These are phyloP conservation scores for Kluyveromyces sp. DNA, from an alignment of 1,139 yeast species.

Conservation along the genomic window DNA sequence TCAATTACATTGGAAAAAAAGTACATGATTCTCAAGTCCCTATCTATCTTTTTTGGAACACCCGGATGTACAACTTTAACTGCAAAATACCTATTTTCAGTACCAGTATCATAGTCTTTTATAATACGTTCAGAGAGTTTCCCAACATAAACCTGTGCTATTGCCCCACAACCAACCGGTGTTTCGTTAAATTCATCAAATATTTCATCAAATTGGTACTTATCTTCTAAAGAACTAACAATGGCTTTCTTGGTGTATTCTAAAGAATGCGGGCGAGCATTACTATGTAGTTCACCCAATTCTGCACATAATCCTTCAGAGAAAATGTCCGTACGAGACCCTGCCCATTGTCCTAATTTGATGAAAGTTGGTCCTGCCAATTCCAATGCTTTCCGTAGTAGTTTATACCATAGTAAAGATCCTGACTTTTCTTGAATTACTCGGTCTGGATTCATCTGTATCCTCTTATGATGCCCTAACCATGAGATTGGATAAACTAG, in stretches of 20 bases:
- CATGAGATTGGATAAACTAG: constrained; percentile 56
- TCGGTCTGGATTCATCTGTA: constrained; percentile 27
- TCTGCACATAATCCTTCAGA: constrained; percentile 73
- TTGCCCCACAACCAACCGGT: constrained; percentile 94
- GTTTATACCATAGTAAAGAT: constrained; percentile 60
- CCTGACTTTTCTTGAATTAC: constrained; percentile 44
- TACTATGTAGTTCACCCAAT: constrained; percentile 70
- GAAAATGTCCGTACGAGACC: constrained; percentile 93
- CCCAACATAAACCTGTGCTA: constrained; percentile 89
- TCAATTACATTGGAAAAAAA: constrained; percentile 69
- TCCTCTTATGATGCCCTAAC: constrained; percentile 43
- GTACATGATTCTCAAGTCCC: constrained; percentile 79
- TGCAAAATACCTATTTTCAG: constrained; percentile 56
- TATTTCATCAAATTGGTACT: constrained; percentile 56
- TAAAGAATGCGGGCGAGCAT: constrained; percentile 69
- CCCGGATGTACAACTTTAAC: constrained; percentile 88
- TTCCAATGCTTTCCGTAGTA: constrained; percentile 65
- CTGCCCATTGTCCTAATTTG: constrained; percentile 98
- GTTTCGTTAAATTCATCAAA: constrained; percentile 69
- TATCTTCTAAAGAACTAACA: constrained; percentile 48
- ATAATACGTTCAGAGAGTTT: constrained; percentile 40
- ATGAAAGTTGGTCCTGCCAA: constrained; percentile 91
- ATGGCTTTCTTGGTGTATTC: constrained; percentile 52
- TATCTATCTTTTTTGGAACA: constrained; percentile 60
- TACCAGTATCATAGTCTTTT: constrained; percentile 1